A percentile compares a stretch with the other conserved stretches of the same genome.
phyloP scores from a whole-genome alignment of 495 filamentous ascomycete genomes.

The Amniculicola lignicola region DNA sequence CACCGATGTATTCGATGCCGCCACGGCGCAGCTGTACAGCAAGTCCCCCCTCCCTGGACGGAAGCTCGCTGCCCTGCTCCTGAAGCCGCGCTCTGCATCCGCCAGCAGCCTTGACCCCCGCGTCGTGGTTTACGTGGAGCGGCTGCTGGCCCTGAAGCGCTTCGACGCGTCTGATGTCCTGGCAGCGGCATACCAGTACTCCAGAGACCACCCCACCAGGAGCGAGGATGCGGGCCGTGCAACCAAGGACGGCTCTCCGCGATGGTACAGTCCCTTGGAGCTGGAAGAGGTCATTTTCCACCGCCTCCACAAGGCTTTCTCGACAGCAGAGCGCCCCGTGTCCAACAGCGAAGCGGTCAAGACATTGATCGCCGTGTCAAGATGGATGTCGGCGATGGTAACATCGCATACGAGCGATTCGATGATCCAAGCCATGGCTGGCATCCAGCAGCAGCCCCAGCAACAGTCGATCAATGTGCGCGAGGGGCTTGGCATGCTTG shows the following conservation, averaged over 20 bases:
- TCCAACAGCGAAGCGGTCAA: slow-evolving; percentile 34
- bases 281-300: slow-evolving; percentile 54
- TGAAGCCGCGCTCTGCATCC: slow-evolving; percentile 52
- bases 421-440: slow-evolving; percentile 41
- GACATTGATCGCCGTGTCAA: slow-evolving; percentile 34
- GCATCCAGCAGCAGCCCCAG: slow-evolving; percentile 38
- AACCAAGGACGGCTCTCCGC: slow-evolving; percentile 19
- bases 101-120: slow-evolving; percentile 60
- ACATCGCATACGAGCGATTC: slow-evolving; percentile 33
- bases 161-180: slow-evolving; percentile 58
- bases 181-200: slow-evolving; percentile 57
- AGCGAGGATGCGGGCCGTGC: slow-evolving; percentile 1
- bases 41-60: slow-evolving; percentile 47
- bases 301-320: slow-evolving; percentile 49
- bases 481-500: slow-evolving; percentile 54
- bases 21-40: slow-evolving; percentile 40
- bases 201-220: slow-evolving; percentile 45
- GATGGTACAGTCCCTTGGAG: slow-evolving; percentile 35
- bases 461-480: slow-evolving; percentile 52
- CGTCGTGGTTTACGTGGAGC: slow-evolving; percentile 60
- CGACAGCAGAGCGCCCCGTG: slow-evolving; percentile 38
- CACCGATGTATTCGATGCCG: slow-evolving; percentile 47
- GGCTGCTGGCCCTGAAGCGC: slow-evolving; percentile 52
- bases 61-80: slow-evolving; percentile 57
- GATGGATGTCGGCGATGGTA: slow-evolving; percentile 44